These are phyloP conservation scores for Aureobasidium sp. DNA, from an alignment of 2,329 filamentous ascomycete species.

Conservation along the genomic window DNA sequence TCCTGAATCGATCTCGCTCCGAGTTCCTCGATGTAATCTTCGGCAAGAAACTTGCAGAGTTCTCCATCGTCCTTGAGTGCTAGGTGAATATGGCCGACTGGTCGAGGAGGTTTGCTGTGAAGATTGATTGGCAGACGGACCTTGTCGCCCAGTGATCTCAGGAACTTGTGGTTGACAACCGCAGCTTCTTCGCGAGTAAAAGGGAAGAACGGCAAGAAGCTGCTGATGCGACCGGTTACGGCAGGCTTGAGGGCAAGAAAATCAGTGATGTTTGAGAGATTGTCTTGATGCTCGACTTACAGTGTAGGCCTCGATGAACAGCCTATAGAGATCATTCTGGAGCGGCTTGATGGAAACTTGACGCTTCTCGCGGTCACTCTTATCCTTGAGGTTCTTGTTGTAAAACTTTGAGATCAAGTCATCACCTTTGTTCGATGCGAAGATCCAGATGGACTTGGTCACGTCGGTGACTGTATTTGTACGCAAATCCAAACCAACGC, in stretches of 20 bases:
- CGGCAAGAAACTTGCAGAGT: conserved; percentile 26
- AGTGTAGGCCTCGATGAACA: neutral
- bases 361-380: conserved; percentile 15
- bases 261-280: neutral
- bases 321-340: neutral
- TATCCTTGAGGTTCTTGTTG: conserved; percentile 19
- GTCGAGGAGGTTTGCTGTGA: conserved; percentile 21
- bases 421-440: conserved; percentile 39
- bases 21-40: conserved; percentile 26
- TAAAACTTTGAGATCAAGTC: conserved; percentile 34
- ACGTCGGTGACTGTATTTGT: conserved; percentile 29
- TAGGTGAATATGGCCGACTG: conserved; percentile 28
- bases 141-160: conserved; percentile 29
- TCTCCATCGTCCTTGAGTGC: conserved; percentile 23
- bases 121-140: conserved; percentile 22
- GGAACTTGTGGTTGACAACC: conserved; percentile 35
- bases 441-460: conserved; percentile 40
- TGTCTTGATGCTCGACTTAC: neutral
- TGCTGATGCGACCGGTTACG: conserved; percentile 31
- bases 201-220: conserved; percentile 36
- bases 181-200: conserved; percentile 33
- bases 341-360: neutral
- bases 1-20: conserved; percentile 27
- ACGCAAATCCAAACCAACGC: conserved; percentile 30
- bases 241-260: conserved; percentile 20